These are phyloP conservation scores for Blastocystis sp. DNA, from an alignment of 352 stramenopile genomes.

Conservation along the genomic window DNA sequence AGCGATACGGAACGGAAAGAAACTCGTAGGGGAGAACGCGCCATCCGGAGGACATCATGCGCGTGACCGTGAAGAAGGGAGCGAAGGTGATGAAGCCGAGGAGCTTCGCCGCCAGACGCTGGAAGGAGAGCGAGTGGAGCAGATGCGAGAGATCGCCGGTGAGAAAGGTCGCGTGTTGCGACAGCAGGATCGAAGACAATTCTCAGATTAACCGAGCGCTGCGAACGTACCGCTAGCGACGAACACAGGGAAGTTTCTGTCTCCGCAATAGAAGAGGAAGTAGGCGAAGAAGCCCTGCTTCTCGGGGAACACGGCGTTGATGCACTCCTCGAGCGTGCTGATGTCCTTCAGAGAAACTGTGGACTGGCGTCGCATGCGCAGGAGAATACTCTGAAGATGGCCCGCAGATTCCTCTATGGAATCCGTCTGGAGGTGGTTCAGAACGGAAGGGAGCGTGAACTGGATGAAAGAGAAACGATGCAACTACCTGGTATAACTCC, in stretches of 20 bases:
- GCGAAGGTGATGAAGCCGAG: conserved; percentile 5
- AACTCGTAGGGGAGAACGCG: background rate
- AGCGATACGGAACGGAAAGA: background rate
- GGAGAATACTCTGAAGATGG: background rate
- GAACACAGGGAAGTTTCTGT: background rate
- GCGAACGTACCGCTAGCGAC: background rate
- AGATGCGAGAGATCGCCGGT: background rate
- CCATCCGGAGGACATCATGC: background rate
- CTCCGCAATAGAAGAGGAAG: conserved; percentile 4
- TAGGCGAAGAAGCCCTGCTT: conserved; percentile 46
- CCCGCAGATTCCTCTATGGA: background rate
- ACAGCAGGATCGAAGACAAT: background rate
- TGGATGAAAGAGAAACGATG: background rate
- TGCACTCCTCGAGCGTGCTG: background rate
- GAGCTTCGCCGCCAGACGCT: conserved; percentile 14
- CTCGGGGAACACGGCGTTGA: conserved; percentile 14
- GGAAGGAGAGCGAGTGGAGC: background rate
- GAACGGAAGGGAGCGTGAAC: background rate
- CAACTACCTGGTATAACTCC: background rate
- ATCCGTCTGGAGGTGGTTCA: background rate
- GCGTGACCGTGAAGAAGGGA: background rate
- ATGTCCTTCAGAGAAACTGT: background rate
- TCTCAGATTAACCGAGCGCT: background rate
- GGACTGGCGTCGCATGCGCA: background rate
- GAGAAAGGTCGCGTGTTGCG: background rate